phyloP scores from a whole-genome alignment of 139 green algal genomes.

The Coccomyxa sp. region DNA sequence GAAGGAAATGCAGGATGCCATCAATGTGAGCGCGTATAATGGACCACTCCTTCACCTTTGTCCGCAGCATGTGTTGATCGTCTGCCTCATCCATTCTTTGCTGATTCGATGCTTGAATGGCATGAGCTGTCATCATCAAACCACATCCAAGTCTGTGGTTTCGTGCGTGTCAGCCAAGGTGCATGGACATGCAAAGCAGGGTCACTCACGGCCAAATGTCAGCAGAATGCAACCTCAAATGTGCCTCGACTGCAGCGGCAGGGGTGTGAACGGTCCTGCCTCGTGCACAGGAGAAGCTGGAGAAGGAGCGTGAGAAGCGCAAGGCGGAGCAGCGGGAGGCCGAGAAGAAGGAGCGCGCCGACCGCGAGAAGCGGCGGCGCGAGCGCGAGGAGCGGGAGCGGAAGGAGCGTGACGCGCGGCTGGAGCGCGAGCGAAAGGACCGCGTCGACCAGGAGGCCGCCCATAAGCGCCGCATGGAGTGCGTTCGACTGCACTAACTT shows the following conservation, averaged over 20 bases:
- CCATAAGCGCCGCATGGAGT: background rate
- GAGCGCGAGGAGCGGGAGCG: conserved; percentile 1
- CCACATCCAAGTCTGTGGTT: background rate
- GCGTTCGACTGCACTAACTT: no score
- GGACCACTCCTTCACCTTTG: background rate
- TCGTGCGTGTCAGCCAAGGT: no score
- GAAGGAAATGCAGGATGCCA: conserved; percentile 44
- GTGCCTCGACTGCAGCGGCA: no score
- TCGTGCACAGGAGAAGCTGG: conserved; percentile 13
- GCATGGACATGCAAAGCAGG: no score
- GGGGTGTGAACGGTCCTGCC: no score
- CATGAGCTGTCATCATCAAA: no score
- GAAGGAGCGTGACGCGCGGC: background rate
- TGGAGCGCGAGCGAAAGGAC: background rate
- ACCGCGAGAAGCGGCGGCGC: background rate
- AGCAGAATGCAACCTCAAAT: no score
- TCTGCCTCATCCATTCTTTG: no score
- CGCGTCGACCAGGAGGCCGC: background rate
- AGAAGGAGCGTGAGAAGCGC: conserved; percentile 12
- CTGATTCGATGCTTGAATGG: background rate
- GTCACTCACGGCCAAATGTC: no score
- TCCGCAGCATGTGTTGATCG: background rate
- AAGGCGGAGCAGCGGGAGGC: conserved; percentile 19
- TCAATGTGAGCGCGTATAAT: conserved; percentile 33
- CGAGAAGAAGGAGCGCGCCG: background rate